Conservation (phyloP, 495 filamentous ascomycete species). For the Podospora australis region DNA sequence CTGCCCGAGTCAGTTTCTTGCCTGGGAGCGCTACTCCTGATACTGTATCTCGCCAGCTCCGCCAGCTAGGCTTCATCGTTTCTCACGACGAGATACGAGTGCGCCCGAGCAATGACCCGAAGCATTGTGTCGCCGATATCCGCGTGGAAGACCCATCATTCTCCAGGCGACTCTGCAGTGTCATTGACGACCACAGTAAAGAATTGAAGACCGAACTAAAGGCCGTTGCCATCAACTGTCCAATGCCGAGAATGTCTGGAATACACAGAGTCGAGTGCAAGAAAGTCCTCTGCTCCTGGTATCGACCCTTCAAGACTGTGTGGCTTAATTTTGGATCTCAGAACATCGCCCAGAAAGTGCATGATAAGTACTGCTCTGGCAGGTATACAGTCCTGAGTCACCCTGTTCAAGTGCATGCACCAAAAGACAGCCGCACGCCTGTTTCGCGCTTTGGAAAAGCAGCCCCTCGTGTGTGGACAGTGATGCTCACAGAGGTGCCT, state of each 20-base stretch:
- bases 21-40: constrained; percentile 13
- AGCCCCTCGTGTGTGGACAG: constrained; percentile 14
- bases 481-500: constrained; percentile 22
- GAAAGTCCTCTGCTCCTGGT: constrained; percentile 29
- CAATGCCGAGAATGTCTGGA: constrained; percentile 15
- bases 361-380: constrained; percentile 11
- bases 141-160: constrained; percentile 21
- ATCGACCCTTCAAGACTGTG: constrained; percentile 17
- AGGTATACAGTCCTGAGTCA: constrained; percentile 11
- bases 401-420: constrained; percentile 4
- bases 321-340: constrained; percentile 24
- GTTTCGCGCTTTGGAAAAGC: too few relatives aligned
- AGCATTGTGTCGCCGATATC: constrained; percentile 14
- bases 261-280: constrained; percentile 23
- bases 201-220: not conserved
- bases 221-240: constrained; percentile 8
- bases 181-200: not conserved
- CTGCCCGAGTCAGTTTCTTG: constrained; percentile 22
- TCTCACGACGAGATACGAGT: constrained; percentile 9
- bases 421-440: not conserved
- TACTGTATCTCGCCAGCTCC: constrained; percentile 12
- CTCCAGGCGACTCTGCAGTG: constrained; percentile 8
- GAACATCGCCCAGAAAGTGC: constrained; percentile 13
- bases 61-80: constrained; percentile 2
- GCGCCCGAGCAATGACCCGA: not conserved